phyloP scores from a whole-genome alignment of 306 rosid species.

The Oxytropis ochrocephala region DNA sequence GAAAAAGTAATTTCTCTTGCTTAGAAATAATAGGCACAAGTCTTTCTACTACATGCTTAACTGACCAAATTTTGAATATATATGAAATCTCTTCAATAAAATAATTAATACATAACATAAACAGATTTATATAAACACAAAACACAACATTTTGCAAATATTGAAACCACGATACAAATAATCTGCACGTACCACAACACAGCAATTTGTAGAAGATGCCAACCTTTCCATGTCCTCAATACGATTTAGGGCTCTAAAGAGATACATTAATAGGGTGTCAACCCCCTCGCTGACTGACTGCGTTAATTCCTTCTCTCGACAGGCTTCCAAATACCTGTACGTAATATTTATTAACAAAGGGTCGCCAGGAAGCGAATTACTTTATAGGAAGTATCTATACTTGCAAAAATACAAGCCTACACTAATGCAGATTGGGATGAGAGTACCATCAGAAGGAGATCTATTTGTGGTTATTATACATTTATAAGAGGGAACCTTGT shows the following conservation, averaged over 20 bases:
- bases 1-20: background rate
- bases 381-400: background rate
- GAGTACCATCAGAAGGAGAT: background rate
- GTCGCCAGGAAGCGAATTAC: background rate
- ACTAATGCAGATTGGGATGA: background rate
- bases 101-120: background rate
- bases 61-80: background rate
- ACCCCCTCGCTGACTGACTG: slow-evolving; percentile 79
- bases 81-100: slow-evolving; percentile 9
- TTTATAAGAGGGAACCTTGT: background rate
- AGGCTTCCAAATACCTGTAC: slow-evolving; percentile 78
- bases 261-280: slow-evolving; percentile 86
- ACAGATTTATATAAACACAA: background rate
- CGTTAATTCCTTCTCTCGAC: slow-evolving; percentile 51
- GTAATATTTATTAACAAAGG: slow-evolving; percentile 16
- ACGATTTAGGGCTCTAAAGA: slow-evolving; percentile 79
- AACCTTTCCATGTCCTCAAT: slow-evolving; percentile 80
- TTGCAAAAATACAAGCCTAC: background rate
- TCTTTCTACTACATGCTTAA: slow-evolving; percentile 1
- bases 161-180: slow-evolving; percentile 29
- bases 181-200: slow-evolving; percentile 70
- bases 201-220: slow-evolving; percentile 81
- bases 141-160: slow-evolving; percentile 16
- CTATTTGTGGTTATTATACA: background rate
- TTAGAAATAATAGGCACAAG: background rate